phyloP scores from a whole-genome alignment of 192 early-diverging fungal species.

The Podila epigama region DNA sequence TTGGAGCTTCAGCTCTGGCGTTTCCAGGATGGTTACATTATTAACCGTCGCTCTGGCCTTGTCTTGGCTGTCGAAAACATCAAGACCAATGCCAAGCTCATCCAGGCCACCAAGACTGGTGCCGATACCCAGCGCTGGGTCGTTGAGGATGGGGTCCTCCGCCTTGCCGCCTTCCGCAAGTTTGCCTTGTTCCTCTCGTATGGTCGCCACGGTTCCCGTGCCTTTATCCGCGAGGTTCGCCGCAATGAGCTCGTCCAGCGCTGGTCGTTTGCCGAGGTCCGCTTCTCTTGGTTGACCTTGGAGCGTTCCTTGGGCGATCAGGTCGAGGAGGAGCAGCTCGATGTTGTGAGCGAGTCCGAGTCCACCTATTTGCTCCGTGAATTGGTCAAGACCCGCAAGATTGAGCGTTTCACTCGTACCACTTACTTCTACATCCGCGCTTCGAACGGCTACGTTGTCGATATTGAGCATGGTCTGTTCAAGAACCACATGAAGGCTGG shows the following conservation, averaged over 20 bases:
- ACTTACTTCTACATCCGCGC: conserved; percentile 44
- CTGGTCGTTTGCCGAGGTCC: conserved; percentile 43
- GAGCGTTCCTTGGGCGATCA: conserved; percentile 9
- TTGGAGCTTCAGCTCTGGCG: conserved; percentile 50
- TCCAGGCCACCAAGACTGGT: conserved; percentile 14
- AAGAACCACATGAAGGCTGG: conserved; percentile 46
- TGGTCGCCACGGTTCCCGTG: conserved; percentile 35
- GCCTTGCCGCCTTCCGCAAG: conserved; percentile 28
- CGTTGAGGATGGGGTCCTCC: conserved; percentile 26
- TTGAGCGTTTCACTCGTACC: conserved; percentile 22
- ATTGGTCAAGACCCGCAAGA: conserved; percentile 1
- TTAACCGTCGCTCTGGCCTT: conserved; percentile 44
- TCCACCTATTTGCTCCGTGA: conserved; percentile 15
- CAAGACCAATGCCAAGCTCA: conserved; percentile 21
- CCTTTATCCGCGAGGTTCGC: conserved; percentile 35
- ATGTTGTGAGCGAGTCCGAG: conserved; percentile 24
- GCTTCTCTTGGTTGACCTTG: conserved; percentile 47
- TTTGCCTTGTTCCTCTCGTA: conserved; percentile 37
- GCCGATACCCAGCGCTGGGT: conserved; percentile 36
- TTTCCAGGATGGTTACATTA: conserved; percentile 33
- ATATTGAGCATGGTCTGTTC: conserved; percentile 32
- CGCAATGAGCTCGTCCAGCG: conserved; percentile 19
- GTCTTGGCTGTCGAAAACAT: conserved; percentile 27
- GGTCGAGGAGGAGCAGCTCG: conserved; percentile 21
- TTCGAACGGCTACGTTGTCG: conserved; percentile 33